Evolutionary conservation across 2,329 filamentous ascomycete species (phyloP).

Genomic region (Trichoderma breve): DNA sequence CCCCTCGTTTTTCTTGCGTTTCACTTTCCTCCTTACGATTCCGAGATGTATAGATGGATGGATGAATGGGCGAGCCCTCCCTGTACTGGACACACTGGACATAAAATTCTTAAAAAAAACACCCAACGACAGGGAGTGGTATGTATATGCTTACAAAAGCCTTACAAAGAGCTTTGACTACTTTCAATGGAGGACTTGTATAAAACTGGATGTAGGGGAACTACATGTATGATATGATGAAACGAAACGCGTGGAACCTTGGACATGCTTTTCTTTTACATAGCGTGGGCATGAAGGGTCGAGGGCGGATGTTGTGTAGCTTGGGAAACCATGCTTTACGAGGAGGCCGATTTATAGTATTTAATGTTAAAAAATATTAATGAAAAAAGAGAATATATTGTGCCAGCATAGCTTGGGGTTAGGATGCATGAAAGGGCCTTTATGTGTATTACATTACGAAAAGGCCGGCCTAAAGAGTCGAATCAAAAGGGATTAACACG

Average conservation of each 20-base stretch:
- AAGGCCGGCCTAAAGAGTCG: neutral
- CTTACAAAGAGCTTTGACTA: neutral
- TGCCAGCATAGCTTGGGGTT: neutral
- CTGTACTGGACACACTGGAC: neutral
- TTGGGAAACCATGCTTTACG: neutral
- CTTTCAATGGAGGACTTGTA: neutral
- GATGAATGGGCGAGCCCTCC: neutral
- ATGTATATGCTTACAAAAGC: neutral
- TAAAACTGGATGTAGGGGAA: neutral
- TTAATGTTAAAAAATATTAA: neutral
- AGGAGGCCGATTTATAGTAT: neutral
- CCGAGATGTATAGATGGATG: neutral
- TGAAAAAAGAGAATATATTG: neutral
- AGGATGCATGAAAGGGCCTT: neutral
- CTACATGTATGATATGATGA: slow-evolving; percentile 4
- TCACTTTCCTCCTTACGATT: neutral
- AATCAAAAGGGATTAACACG: neutral
- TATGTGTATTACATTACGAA: neutral
- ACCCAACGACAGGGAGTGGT: neutral
- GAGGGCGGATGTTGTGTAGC: neutral
- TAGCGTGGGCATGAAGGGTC: neutral
- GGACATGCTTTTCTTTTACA: neutral
- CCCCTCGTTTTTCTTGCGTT: neutral
- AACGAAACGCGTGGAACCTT: neutral
- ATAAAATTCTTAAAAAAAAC: neutral